phyloP scores from a whole-genome alignment of 2,329 filamentous ascomycete genomes.

The Trichophyton simii region DNA sequence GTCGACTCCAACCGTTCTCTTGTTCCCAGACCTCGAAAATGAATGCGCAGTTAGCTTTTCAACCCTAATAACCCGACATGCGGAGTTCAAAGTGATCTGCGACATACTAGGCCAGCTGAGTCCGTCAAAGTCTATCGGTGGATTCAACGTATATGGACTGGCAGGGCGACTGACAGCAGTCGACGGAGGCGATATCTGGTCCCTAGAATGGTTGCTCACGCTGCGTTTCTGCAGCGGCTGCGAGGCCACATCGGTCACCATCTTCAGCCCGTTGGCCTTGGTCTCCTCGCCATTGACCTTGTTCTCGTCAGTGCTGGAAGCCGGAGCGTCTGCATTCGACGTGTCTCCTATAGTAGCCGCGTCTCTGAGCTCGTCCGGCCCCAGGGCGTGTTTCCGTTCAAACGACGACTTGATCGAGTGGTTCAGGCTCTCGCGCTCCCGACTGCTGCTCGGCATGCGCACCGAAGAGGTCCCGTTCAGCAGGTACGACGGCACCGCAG shows the following conservation, averaged over 20 bases:
- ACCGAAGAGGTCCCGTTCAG: conserved; percentile 44
- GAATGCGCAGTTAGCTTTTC: neutral
- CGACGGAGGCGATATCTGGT: conserved; percentile 39
- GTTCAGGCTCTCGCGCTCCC: conserved; percentile 46
- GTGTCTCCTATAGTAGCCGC: conserved; percentile 29
- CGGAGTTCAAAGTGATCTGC: neutral
- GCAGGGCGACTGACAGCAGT: conserved; percentile 39
- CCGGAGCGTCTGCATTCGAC: neutral
- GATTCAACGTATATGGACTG: conserved; percentile 38
- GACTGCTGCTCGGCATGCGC: conserved; percentile 36
- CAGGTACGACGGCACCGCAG: conserved; percentile 45
- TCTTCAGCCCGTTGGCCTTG: conserved; percentile 6
- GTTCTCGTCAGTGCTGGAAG: neutral
- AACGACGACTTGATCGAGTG: conserved; percentile 49
- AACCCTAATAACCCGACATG: neutral
- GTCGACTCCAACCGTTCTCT: conserved; percentile 43
- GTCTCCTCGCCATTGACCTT: neutral
- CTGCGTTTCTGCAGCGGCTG: conserved; percentile 13
- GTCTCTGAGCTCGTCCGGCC: conserved; percentile 20
- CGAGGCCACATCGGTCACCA: conserved; percentile 8
- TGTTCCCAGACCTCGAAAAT: conserved; percentile 32
- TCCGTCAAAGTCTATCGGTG: conserved; percentile 41
- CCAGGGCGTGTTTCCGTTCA: conserved; percentile 20
- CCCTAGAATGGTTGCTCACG: conserved; percentile 40
- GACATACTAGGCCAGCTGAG: conserved; percentile 41